A percentile compares a stretch with the other conserved stretches of the same genome.
phyloP scores from a whole-genome alignment of 2,329 filamentous ascomycete genomes.

The Pestalotiopsis sp. region DNA sequence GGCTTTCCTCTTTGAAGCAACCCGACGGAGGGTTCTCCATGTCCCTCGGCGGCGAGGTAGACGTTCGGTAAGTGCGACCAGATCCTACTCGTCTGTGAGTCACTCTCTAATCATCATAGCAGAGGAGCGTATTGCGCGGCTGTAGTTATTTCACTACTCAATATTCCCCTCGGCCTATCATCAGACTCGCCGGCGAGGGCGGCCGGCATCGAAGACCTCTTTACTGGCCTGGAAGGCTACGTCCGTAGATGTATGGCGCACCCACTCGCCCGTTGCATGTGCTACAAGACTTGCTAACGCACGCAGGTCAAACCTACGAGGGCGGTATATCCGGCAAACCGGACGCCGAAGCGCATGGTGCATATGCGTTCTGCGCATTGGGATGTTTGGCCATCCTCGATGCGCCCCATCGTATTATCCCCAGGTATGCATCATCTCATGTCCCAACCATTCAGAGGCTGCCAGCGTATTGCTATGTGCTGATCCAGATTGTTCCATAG shows the following conservation, averaged over 20 bases:
- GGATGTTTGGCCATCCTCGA: constrained; percentile 87
- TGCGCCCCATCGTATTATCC: constrained; percentile 72
- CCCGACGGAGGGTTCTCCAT: constrained; percentile 88
- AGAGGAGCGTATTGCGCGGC: constrained; percentile 89
- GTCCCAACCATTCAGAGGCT: constrained; percentile 34
- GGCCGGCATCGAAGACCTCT: constrained; percentile 65
- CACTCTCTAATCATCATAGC: neutral
- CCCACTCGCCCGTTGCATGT: neutral
- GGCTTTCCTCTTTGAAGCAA: constrained; percentile 85
- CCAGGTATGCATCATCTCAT: constrained; percentile 56
- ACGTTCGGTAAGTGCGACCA: constrained; percentile 69
- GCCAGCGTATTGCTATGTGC: constrained; percentile 32
- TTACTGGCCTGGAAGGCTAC: constrained; percentile 76
- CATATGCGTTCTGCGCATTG: constrained; percentile 93
- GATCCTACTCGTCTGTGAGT: neutral
- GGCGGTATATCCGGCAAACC: constrained; percentile 88
- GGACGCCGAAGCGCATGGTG: constrained; percentile 89
- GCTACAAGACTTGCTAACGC: constrained; percentile 19
- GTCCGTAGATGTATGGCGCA: constrained; percentile 71
- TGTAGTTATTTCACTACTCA: constrained; percentile 79
- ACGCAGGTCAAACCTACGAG: constrained; percentile 84
- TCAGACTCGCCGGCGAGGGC: constrained; percentile 68
- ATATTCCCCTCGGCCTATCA: constrained; percentile 79
- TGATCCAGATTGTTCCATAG: constrained; percentile 41
- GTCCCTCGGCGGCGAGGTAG: constrained; percentile 83